Base-by-base conservation (phyloP, 1,284 basidiomycete species). In the Rhodotorula sp. region DNA sequence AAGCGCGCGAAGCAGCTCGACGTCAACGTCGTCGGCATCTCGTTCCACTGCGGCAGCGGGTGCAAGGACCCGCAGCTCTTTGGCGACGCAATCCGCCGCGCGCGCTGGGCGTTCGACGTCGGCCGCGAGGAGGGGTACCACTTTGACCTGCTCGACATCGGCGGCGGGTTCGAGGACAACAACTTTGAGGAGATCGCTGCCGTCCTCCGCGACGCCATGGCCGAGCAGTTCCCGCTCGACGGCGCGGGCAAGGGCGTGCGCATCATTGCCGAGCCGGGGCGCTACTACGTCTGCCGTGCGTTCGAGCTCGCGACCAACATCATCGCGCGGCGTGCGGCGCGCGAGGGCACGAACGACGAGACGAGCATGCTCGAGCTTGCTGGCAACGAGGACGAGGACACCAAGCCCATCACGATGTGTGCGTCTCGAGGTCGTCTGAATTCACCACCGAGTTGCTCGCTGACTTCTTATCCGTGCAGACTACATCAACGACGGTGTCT, bases 401-500 rank as follows among this genome's bases (percentile, higher is more conserved):
- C 87, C 77, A 85, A 87, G 66, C 88, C 89, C 13, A 85, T 84
- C 67, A 88, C 91, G 76, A 93, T 93, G 91, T 92, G 91, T 93
- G 82, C 81, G 91, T 87, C n/a, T 45, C 13, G 48, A 14, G 5
- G 21, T 25, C 7, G 9, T 19, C 48, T 41, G 21, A 34, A 5
- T 10, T 53, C 49, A 4, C 16, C 27, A 59, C 17, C 7, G 27
- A 58, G 55, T 57, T 61, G 5, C 58, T 68, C 64, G 58, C 66
- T 77, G n/a, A 14, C 52, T 2, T 10, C 1, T 72, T 67, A 72
- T 56, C 19, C 21, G 16, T 23, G 48, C 80, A 93, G 92, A 96
- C 85, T 97, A 97, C 85, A 92, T 97, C 87, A 97, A 95, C 83
- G 95, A 97, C 82, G 95, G 94, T 58, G 92, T 97, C 54, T 99